Base-by-base conservation (phyloP, 306 rosid genomes). In the Vigna reflexopilosa region DNA sequence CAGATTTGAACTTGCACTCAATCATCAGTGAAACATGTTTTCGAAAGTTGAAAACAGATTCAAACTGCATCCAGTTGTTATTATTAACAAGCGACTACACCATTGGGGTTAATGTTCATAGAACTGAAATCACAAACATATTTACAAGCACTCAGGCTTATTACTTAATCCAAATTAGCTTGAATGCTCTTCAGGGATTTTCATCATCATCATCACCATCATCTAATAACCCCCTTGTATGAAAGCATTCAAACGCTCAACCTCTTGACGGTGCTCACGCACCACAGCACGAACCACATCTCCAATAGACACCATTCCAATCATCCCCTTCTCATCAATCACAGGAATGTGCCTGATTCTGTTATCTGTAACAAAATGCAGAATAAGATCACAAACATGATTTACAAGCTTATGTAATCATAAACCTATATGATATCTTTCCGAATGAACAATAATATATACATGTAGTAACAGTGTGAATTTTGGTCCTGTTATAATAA, bases 281-380 rank as follows among this genome's bases (percentile, higher is more conserved):
- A 96, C 99, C 42, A 96, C 98, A 17, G 99, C 99, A 57, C 99
- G 96, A 79, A 96, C 99, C 49, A 96, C 99, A 9, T 96, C 99
- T 45, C 99, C 99, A 22, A 96, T 96, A 24, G 99, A 96, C 83
- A 96, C 97, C 99, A 96, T 96, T 76, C 98, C 99, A 1, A 87
- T n/a, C 99, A 96, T 96, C 59, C 81, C 97, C 36, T 67, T 83
- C 3, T 78, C 93, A 17, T 81, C 83, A 44, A 96, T 84, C 49
- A 96, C 98, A 1, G 99, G 99, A 68, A 96, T 96, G 97, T 96
- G 99, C 84, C 99, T 93, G 88, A 93, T 96, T 78, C 99, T 90
- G 49, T 93, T 96, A 12, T 96, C 99, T 93, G 86, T 8, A 42
- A 38, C 30, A 7, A 3, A 67, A 30, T 7, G 10, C n/a, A 51